phyloP scores from a whole-genome alignment of 106 monocot species.

The Allium cepa region DNA sequence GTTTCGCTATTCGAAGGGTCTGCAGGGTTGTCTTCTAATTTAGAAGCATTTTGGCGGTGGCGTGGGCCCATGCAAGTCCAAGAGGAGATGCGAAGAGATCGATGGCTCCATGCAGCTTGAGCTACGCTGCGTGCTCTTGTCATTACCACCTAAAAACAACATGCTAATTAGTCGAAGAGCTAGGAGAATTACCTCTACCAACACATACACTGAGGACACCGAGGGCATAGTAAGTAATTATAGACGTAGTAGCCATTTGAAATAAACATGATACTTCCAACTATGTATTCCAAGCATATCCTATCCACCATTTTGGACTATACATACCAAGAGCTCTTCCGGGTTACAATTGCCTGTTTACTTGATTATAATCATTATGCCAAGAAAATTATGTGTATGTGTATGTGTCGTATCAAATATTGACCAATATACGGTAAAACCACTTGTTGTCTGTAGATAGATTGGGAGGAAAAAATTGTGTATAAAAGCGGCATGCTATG shows the following conservation, averaged over 20 bases:
- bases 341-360: too few species aligned
- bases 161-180: neutral
- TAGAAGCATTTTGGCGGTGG: conserved; percentile 31
- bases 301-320: too few species aligned
- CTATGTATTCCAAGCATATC: too few species aligned
- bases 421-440: too few species aligned
- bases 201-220: too few species aligned
- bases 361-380: neutral
- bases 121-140: conserved; percentile 77
- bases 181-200: neutral
- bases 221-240: too few species aligned
- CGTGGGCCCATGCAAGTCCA: conserved; percentile 98
- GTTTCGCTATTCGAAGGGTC: conserved; percentile 10
- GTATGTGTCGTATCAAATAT: neutral
- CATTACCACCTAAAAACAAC: conserved; percentile 64
- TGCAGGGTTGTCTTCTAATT: conserved; percentile 17
- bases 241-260: too few species aligned
- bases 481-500: too few species aligned
- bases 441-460: too few species aligned
- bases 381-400: neutral
- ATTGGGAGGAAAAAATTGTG: too few species aligned
- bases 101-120: conserved; percentile 86
- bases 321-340: too few species aligned
- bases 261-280: neutral
- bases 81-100: conserved; percentile 61